Evolutionary conservation across 2,329 filamentous ascomycete species (phyloP), one percentile per base, ranked within the genome.

Genomic region (Beauveria rudraprayagi): DNA sequence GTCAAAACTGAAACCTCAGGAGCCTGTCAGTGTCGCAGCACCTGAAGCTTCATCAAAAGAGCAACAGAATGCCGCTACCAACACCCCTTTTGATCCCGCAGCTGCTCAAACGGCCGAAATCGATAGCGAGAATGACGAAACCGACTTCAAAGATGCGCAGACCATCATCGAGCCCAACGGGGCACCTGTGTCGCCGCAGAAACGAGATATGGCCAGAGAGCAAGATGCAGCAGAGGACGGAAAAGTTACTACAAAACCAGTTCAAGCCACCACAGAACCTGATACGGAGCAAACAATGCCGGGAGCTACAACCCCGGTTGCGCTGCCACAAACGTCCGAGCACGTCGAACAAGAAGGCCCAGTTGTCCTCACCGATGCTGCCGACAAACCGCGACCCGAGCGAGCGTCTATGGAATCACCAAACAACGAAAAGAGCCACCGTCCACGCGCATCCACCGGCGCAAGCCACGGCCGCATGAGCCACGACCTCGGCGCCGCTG

Each of bases 131-230:
- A 73, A 71, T 53, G 75, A 75, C 48, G 73, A 74, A 46, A 74
- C 78, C 44, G 69, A 73, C 8, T 70, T 71, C 51, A 67, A 72
- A 54, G 69, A 72, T 67, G 64, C 77, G 69, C 67, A 71, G 74
- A 65, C 68, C 65, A 74, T 68, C 28, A 58, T 54, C 22, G 51
- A 44, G 24, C 43, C 62, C 19, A 62, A 58, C 1, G 75, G 67
- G 69, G 70, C n/a, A 67, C 69, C 48, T 70, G 67, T 63, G 73
- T 67, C 44, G 72, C 63, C 65, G 67, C 40, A 48, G 28, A 59
- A 59, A n/a, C 16, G 6, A 14, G 54, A 47, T 22, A n/a, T 28
- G 16, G 24, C 22, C 10, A 44, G 41, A 37, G 40, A 56, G 26
- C 47, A 48, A 17, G 47, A 62, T 8, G 30, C 55, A 9, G 19